A percentile compares a stretch with the other conserved stretches of the same genome.
phyloP scores from a whole-genome alignment of 2,329 filamentous ascomycete genomes.

The Tolypocladium amazonense region DNA sequence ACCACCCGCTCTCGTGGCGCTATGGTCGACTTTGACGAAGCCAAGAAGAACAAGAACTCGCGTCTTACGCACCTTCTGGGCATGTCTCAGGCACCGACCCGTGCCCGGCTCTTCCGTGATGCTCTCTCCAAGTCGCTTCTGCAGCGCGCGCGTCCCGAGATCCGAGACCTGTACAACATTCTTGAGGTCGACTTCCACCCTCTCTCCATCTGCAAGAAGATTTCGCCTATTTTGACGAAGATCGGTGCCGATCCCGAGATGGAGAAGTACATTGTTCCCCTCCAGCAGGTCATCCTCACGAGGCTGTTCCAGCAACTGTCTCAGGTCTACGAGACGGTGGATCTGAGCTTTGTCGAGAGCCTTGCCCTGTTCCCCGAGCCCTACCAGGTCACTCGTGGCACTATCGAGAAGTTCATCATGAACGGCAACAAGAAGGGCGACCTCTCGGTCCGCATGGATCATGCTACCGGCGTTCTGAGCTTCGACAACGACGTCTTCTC shows the following conservation, averaged over 20 bases:
- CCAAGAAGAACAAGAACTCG: conserved; percentile 97
- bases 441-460: conserved; percentile 89
- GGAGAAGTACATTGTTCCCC: conserved; percentile 89
- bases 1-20: conserved; percentile 92
- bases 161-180: conserved; percentile 95
- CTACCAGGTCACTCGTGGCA: conserved; percentile 81
- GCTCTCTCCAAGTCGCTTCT: conserved; percentile 89
- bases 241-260: conserved; percentile 92
- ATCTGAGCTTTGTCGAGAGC: conserved; percentile 84
- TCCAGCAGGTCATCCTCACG: conserved; percentile 97
- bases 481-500: conserved; percentile 99
- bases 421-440: conserved; percentile 99
- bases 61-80: conserved; percentile 91
- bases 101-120: conserved; percentile 88
- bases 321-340: conserved; percentile 97
- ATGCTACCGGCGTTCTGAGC: conserved; percentile 87
- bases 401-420: conserved; percentile 99
- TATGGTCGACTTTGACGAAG: conserved; percentile 93
- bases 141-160: conserved; percentile 86
- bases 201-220: conserved; percentile 97
- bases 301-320: conserved; percentile 98
- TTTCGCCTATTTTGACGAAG: conserved; percentile 87
- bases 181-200: conserved; percentile 99
- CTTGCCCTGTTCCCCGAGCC: conserved; percentile 94
- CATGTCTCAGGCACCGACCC: conserved; percentile 82